phyloP scores from a whole-genome alignment of 108 stramenopile genomes.

The Nannochloropsis granulata region DNA sequence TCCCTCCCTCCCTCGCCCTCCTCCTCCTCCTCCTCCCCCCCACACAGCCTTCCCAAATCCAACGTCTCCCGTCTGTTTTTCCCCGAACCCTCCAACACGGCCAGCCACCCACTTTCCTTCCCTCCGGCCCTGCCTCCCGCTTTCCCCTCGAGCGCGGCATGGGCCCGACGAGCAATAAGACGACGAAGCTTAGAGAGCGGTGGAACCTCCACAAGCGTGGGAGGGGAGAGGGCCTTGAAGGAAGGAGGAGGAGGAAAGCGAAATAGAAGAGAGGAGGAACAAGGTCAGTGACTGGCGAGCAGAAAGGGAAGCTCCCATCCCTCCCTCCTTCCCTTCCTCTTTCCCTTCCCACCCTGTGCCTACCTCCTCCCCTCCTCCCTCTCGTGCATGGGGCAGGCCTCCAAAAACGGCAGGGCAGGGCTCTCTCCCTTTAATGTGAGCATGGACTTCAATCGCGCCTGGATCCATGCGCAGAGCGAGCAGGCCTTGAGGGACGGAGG shows the following conservation, averaged over 20 bases:
- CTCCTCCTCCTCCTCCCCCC: background rate
- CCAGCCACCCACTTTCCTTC: background rate
- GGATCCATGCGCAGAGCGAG: background rate
- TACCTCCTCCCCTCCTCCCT: background rate
- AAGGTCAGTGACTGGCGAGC: background rate
- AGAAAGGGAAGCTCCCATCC: background rate
- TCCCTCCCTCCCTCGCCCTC: background rate
- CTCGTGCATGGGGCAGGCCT: background rate
- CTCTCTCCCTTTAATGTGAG: background rate
- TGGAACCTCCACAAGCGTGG: background rate
- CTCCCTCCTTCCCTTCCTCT: background rate
- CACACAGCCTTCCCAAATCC: background rate
- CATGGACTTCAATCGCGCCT: background rate
- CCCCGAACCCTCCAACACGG: background rate
- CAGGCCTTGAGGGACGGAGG: background rate
- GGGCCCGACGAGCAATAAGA: background rate
- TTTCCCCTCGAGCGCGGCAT: background rate
- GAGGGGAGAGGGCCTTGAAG: background rate
- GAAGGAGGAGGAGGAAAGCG: background rate
- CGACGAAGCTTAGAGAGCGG: background rate
- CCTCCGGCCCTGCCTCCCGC: background rate
- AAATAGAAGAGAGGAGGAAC: background rate
- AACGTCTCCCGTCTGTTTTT: background rate
- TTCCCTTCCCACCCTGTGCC: background rate
- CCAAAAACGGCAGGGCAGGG: background rate